A percentile compares a stretch with the other conserved stretches of the same genome.
Conservation (phyloP, 2,329 filamentous ascomycete genomes). For the Corynespora cassiicola region DNA sequence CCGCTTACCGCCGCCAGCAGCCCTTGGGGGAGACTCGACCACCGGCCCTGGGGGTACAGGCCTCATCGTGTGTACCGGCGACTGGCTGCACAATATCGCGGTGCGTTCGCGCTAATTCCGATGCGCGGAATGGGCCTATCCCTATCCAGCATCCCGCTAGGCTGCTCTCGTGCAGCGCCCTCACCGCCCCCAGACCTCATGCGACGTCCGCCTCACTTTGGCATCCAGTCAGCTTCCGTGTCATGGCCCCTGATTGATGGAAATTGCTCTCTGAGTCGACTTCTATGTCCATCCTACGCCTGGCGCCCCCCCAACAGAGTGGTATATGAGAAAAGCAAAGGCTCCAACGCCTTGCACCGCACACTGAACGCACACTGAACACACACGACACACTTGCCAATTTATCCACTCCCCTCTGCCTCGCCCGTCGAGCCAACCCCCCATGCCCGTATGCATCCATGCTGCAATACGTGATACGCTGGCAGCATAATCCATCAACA, state of each 20-base stretch:
- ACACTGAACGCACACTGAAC: conserved; percentile 3
- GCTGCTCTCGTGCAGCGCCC: too few species aligned
- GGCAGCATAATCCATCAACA: conserved; percentile 9
- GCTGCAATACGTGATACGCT: conserved; percentile 33
- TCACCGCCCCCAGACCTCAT: conserved; percentile 16
- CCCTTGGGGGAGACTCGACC: conserved; percentile 5
- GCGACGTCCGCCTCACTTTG: conserved; percentile 16
- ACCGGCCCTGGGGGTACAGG: conserved; percentile 18
- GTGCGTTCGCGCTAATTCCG: conserved; percentile 4
- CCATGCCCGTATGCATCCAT: conserved; percentile 33
- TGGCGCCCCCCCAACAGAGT: neutral
- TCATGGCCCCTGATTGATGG: too few species aligned
- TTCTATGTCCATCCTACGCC: neutral
- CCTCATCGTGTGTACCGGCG: conserved; percentile 21
- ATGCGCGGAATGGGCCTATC: too few species aligned
- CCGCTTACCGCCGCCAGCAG: neutral
- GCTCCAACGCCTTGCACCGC: conserved; percentile 4
- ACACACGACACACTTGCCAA: too few species aligned
- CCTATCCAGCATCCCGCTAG: too few species aligned
- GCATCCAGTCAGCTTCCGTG: too few species aligned
- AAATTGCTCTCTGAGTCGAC: too few species aligned
- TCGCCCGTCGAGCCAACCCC: conserved; percentile 14
- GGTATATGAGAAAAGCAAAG: conserved; percentile 9
- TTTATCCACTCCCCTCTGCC: too few species aligned
- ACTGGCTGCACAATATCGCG: conserved; percentile 20